Conservation (phyloP, 2,329 filamentous ascomycete species). For the Aciculosporium take region DNA sequence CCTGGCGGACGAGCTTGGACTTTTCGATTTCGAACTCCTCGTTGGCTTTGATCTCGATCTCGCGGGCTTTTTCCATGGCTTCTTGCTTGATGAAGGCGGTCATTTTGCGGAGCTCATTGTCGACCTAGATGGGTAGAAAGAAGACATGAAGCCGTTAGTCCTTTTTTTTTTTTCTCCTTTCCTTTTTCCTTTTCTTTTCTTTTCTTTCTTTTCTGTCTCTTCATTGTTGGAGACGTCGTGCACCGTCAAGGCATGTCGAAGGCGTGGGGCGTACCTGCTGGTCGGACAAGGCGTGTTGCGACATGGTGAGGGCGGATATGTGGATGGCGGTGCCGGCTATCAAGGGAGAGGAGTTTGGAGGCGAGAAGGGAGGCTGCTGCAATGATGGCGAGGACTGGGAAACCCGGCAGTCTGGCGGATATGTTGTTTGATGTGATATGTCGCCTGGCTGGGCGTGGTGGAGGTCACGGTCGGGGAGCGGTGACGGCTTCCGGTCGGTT, state of each 20-base stretch:
- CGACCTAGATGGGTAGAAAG: constrained; percentile 47
- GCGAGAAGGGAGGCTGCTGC: not conserved
- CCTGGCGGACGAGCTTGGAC: constrained; percentile 92
- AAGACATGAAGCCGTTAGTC: not conserved
- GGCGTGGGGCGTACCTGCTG: constrained; percentile 56
- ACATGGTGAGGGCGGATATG: constrained; percentile 51
- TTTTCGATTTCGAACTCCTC: constrained; percentile 99
- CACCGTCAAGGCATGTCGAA: constrained; percentile 8
- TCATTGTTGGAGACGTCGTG: too few relatives aligned
- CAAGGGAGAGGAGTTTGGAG: constrained; percentile 14
- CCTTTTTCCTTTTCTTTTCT: not conserved
- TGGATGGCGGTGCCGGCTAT: constrained; percentile 3
- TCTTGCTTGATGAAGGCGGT: constrained; percentile 99
- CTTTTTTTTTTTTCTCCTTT: not conserved
- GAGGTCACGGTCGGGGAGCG: constrained; percentile 10
- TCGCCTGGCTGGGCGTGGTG: constrained; percentile 8
- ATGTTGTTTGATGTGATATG: constrained; percentile 1
- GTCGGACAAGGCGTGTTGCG: constrained; percentile 93
- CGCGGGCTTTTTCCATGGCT: constrained; percentile 88
- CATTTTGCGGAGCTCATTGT: constrained; percentile 99
- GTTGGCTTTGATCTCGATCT: constrained; percentile 97
- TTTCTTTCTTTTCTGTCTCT: not conserved
- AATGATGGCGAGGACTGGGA: not conserved
- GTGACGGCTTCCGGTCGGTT: constrained; percentile 17
- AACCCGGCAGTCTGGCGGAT: not conserved